Evolutionary conservation across 768 basidiomycete species (phyloP).

Genomic region (Chlorophyllum brunneum): DNA sequence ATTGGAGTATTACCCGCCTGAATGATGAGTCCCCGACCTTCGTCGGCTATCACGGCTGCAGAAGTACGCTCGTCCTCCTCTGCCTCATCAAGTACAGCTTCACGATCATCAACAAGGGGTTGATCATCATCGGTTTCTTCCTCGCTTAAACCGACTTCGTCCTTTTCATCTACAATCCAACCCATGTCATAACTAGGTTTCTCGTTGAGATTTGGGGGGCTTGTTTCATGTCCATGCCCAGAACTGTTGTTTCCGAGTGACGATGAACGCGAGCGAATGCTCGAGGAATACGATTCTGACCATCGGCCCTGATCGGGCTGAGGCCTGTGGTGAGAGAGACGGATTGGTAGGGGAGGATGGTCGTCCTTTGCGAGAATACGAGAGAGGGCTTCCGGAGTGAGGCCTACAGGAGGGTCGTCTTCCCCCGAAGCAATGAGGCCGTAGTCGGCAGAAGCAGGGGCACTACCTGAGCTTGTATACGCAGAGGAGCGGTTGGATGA

Average conservation of each 20-base stretch:
- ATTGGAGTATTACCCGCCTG: conserved; percentile 63
- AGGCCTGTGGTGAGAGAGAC: conserved; percentile 39
- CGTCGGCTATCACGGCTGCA: conserved; percentile 75
- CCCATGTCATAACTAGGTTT: conserved; percentile 74
- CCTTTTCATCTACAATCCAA: conserved; percentile 76
- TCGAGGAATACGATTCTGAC: conserved; percentile 68
- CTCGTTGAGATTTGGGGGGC: conserved; percentile 45
- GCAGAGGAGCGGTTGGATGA: conserved; percentile 75
- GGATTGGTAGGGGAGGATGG: conserved; percentile 38
- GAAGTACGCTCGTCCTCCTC: conserved; percentile 65
- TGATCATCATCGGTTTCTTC: conserved; percentile 52
- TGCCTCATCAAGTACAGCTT: conserved; percentile 37
- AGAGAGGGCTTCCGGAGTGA: conserved; percentile 63
- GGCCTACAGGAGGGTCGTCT: conserved; percentile 53
- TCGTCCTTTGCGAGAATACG: conserved; percentile 56
- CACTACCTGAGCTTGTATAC: conserved; percentile 70
- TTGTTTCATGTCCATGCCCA: conserved; percentile 32
- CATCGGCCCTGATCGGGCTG: conserved; percentile 65
- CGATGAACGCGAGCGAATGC: conserved; percentile 67
- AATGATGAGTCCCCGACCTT: conserved; percentile 81
- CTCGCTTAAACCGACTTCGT: conserved; percentile 58
- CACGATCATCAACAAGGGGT: conserved; percentile 33
- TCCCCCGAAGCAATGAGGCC: conserved; percentile 61
- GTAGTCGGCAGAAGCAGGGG: conserved; percentile 55
- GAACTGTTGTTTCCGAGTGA: conserved; percentile 48